Evolutionary conservation across 2,329 filamentous ascomycete genomes (phyloP).

Genomic region (Fusarium napiforme): DNA sequence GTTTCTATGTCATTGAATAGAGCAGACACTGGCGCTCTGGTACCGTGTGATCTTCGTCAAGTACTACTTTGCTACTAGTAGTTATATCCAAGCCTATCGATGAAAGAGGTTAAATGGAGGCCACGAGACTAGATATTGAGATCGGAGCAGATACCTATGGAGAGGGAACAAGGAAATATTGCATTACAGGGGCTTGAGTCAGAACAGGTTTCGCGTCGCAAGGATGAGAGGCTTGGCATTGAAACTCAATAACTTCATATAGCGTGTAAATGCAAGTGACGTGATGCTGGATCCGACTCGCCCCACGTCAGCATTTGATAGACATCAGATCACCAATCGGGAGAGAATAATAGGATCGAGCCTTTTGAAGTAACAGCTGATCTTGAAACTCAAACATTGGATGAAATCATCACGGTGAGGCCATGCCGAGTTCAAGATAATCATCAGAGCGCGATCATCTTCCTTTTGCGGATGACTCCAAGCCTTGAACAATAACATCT

Average conservation of each 20-base stretch:
- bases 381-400: accelerated
- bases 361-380: neutral
- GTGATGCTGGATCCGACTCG: neutral
- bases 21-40: neutral
- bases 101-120: neutral
- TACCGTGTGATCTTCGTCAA: neutral
- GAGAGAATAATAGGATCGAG: neutral
- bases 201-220: neutral
- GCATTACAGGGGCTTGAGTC: neutral
- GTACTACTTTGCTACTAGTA: neutral
- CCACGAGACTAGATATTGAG: neutral
- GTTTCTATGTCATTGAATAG: neutral
- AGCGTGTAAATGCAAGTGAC: neutral
- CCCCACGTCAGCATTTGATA: neutral
- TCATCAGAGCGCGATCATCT: neutral
- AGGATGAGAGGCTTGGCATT: neutral
- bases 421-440: accelerated
- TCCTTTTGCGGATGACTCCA: neutral
- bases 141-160: neutral
- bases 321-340: neutral
- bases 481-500: accelerated
- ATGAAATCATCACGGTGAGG: accelerated
- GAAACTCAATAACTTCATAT: neutral
- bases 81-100: neutral
- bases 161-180: too few relatives aligned